Evolutionary conservation across 139 green algal species (phyloP).

Genomic region (Eudorina sp.): DNA sequence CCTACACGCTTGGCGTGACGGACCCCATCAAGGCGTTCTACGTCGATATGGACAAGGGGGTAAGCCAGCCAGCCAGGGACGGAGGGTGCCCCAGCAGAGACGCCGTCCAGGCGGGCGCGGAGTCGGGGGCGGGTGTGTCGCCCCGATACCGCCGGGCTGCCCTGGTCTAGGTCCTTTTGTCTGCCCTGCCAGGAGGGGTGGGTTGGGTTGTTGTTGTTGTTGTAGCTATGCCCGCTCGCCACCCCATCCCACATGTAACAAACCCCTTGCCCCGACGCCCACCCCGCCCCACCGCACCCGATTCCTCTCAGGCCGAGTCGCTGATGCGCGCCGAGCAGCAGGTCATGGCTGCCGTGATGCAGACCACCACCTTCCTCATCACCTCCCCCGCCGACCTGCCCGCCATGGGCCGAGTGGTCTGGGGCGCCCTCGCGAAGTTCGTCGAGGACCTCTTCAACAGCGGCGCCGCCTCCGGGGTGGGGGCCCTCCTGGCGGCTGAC

Average conservation of each 20-base stretch:
- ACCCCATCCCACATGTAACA: too few species aligned
- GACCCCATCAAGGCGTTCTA: constrained; percentile 41
- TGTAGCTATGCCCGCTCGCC: too few species aligned
- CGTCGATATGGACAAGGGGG: constrained; percentile 9
- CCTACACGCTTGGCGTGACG: not conserved
- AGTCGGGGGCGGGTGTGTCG: too few species aligned
- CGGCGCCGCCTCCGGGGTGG: not conserved
- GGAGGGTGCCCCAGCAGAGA: too few species aligned
- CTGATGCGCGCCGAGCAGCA: constrained; percentile 31
- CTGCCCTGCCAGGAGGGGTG: too few species aligned
- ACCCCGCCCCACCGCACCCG: not conserved
- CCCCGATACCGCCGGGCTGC: too few species aligned
- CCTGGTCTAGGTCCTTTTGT: too few species aligned
- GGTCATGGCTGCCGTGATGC: constrained; percentile 21
- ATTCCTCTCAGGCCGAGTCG: not conserved
- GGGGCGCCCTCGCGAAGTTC: not conserved
- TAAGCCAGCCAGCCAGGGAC: too few species aligned
- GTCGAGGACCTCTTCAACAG: constrained; percentile 2
- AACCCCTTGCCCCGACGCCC: too few species aligned
- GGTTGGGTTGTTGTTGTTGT: too few species aligned
- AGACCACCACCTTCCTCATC: constrained; percentile 5
- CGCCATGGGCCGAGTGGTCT: not conserved
- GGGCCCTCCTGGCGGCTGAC: too few species aligned
- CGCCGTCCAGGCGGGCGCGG: too few species aligned
- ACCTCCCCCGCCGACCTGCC: not conserved